Evolutionary conservation across 2,329 filamentous ascomycete species (phyloP).

Genomic region (Fonsecaea monophora): DNA sequence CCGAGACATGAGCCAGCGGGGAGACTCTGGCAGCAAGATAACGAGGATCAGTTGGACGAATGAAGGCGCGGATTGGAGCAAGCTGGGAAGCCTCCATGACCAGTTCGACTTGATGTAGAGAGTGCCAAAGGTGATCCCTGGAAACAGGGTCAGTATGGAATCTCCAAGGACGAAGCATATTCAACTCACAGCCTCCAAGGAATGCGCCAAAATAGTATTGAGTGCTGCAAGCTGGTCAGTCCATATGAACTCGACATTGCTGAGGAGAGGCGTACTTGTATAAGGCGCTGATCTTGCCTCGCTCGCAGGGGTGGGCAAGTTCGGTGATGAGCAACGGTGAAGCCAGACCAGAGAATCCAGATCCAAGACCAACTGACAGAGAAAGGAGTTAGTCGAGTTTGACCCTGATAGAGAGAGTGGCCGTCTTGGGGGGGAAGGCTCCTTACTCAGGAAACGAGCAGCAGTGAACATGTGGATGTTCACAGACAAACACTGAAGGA

Average conservation of each 20-base stretch:
- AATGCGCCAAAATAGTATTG: constrained; percentile 59
- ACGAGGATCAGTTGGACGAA: constrained; percentile 61
- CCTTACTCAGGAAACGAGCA: constrained; percentile 60
- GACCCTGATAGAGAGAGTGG: not conserved
- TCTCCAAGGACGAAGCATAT: too few relatives aligned
- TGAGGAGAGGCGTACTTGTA: constrained; percentile 55
- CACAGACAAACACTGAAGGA: constrained; percentile 41
- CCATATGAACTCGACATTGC: not conserved
- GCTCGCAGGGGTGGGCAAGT: constrained; percentile 57
- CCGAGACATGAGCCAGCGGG: constrained; percentile 62
- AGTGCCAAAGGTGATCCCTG: constrained; percentile 54
- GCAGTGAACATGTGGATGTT: constrained; percentile 59
- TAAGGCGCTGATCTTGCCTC: constrained; percentile 56
- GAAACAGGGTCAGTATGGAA: not conserved
- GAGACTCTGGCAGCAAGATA: constrained; percentile 71
- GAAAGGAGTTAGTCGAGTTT: not conserved
- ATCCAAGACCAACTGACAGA: constrained; percentile 65
- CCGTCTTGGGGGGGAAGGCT: not conserved
- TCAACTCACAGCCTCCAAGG: constrained; percentile 52
- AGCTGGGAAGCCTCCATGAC: constrained; percentile 69
- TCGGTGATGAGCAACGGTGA: constrained; percentile 52
- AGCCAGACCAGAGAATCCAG: constrained; percentile 49
- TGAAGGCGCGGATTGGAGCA: constrained; percentile 69
- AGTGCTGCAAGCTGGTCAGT: constrained; percentile 4
- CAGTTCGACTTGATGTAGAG: constrained; percentile 54